Conservation (phyloP, 2,329 filamentous ascomycete genomes). For the Metarhizium rileyi region DNA sequence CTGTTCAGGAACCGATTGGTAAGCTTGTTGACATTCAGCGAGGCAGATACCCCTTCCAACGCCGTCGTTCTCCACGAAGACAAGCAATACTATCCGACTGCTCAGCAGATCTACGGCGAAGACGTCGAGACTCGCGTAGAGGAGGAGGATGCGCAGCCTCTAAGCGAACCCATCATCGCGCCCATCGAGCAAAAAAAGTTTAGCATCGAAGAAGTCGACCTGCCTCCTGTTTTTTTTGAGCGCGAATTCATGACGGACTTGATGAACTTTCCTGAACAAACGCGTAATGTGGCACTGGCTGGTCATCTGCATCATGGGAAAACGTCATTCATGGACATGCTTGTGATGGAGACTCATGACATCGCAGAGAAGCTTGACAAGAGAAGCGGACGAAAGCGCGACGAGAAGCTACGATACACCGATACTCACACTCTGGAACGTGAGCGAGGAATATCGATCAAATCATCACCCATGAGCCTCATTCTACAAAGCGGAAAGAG, state of each 20-base stretch:
- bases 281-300: constrained; percentile 82
- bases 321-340: constrained; percentile 96
- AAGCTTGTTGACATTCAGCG: not conserved
- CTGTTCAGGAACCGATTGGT: not conserved
- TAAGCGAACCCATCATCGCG: constrained; percentile 86
- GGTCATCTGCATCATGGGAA: constrained; percentile 97
- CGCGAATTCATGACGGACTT: constrained; percentile 89
- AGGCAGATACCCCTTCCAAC: constrained; percentile 72
- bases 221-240: constrained; percentile 81
- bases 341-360: constrained; percentile 91
- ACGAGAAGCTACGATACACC: constrained; percentile 90
- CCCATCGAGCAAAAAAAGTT: constrained; percentile 95
- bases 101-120: constrained; percentile 85
- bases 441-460: constrained; percentile 83
- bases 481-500: constrained; percentile 80
- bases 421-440: constrained; percentile 85
- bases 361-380: constrained; percentile 70
- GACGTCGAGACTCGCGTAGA: constrained; percentile 94
- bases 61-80: constrained; percentile 97
- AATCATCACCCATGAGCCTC: constrained; percentile 88
- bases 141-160: constrained; percentile 90
- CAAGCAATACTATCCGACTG: constrained; percentile 99
- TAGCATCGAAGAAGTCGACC: constrained; percentile 80
- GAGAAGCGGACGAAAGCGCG: constrained; percentile 68
- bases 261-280: constrained; percentile 93